A percentile compares a stretch with the other conserved stretches of the same genome.
These are phyloP conservation scores for Gynostemma pentaphyllum DNA, from an alignment of 306 rosid species.

Conservation along the genomic window DNA sequence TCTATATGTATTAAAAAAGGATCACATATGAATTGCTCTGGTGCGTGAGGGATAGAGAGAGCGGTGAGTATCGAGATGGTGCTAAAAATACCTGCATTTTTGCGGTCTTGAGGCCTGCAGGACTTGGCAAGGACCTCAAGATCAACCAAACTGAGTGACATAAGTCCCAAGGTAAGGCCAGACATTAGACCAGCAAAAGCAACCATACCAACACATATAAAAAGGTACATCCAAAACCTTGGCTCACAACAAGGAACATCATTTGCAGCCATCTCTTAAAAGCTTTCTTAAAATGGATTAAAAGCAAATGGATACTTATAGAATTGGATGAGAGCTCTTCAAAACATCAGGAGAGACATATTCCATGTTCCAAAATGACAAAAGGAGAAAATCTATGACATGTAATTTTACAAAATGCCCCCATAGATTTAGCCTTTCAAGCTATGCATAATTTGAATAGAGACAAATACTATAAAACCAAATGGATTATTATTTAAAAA, in stretches of 20 bases:
- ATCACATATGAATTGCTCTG: neutral
- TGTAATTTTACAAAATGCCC: constrained; percentile 1
- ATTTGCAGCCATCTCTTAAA: constrained; percentile 18
- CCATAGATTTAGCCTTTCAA: constrained; percentile 6
- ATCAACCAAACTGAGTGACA: constrained; percentile 57
- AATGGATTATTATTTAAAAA: neutral
- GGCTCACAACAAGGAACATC: constrained; percentile 35
- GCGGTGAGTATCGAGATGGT: neutral
- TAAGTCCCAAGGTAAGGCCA: constrained; percentile 62
- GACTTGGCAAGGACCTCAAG: constrained; percentile 65
- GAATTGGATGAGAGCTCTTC: neutral
- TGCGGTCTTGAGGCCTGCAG: constrained; percentile 46
- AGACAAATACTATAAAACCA: neutral
- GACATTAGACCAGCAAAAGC: constrained; percentile 52
- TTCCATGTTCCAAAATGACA: constrained; percentile 2
- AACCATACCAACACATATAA: constrained; percentile 28
- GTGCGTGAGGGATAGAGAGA: neutral
- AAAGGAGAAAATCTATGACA: constrained; percentile 6
- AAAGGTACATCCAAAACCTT: constrained; percentile 40
- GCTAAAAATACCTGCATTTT: constrained; percentile 40
- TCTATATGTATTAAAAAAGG: no score
- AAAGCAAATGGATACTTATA: neutral
- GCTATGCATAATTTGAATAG: neutral
- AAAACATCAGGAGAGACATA: neutral
- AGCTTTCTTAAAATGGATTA: neutral